These are phyloP conservation scores for Lizonia empirigonia DNA, from an alignment of 2,329 filamentous ascomycete species.

Conservation along the genomic window DNA sequence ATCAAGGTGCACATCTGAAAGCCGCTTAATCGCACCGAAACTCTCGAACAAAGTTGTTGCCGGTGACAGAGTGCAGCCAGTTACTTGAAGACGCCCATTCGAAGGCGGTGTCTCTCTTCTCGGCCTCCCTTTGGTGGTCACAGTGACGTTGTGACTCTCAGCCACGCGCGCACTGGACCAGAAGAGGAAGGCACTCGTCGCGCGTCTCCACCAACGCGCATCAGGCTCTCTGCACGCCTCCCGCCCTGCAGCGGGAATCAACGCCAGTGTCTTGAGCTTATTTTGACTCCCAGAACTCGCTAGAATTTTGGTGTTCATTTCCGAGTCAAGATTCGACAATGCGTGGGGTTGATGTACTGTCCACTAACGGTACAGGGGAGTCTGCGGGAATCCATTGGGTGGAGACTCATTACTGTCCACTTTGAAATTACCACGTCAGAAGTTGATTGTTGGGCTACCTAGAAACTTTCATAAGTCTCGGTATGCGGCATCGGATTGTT, in stretches of 20 bases:
- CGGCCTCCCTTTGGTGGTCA: not conserved
- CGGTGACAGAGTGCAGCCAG: not conserved
- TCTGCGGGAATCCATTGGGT: not conserved
- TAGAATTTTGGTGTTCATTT: not conserved
- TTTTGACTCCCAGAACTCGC: constrained; percentile 19
- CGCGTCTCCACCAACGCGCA: constrained; percentile 29
- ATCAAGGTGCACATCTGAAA: not conserved
- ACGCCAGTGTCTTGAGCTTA: constrained; percentile 31
- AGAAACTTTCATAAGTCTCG: constrained; percentile 3
- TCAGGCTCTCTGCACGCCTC: constrained; percentile 15
- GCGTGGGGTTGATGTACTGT: not conserved
- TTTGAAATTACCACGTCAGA: not conserved
- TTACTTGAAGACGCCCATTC: not conserved
- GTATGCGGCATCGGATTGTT: constrained; percentile 4
- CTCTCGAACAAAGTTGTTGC: not conserved
- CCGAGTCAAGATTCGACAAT: not conserved
- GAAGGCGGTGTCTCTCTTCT: not conserved
- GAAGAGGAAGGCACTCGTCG: constrained; percentile 30
- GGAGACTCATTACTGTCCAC: not conserved
- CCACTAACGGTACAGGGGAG: constrained; percentile 1
- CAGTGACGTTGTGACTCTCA: constrained; percentile 14
- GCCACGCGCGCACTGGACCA: constrained; percentile 16
- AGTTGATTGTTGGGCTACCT: constrained; percentile 7
- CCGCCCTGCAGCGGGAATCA: constrained; percentile 27
- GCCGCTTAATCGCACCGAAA: not conserved